Conservation (phyloP, 441 rosid genomes). For the Corymbia calophylla region DNA sequence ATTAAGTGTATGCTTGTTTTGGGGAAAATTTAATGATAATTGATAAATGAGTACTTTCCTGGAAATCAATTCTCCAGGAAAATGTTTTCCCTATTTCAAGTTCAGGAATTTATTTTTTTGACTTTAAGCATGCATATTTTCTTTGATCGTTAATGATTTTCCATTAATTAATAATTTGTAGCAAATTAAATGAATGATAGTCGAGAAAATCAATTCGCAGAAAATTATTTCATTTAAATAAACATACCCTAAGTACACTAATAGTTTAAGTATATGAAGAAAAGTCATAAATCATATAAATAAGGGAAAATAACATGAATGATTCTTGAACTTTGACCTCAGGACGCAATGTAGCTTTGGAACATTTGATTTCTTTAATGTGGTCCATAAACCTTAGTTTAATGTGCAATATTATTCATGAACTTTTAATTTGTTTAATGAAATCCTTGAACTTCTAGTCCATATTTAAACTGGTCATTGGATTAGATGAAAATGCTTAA, state of each 20-base stretch:
- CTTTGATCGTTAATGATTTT: neutral
- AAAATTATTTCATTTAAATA: neutral
- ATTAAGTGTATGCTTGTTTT: neutral
- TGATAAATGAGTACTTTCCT: too few species aligned
- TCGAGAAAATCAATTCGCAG: neutral
- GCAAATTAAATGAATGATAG: neutral
- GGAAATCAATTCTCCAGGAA: neutral
- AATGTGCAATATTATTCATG: too few species aligned
- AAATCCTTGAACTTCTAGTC: neutral
- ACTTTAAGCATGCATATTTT: neutral
- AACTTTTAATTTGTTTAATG: too few species aligned
- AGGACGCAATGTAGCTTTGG: neutral
- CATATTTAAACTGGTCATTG: neutral
- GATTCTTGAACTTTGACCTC: neutral
- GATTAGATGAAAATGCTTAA: neutral
- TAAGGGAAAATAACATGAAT: neutral
- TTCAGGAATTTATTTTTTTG: neutral
- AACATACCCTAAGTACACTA: neutral
- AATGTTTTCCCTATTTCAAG: neutral
- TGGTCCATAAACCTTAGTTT: neutral
- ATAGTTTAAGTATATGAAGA: neutral
- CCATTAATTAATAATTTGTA: neutral
- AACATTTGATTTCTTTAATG: neutral
- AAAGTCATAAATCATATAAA: neutral
- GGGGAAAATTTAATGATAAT: neutral